Evolutionary conservation across 768 basidiomycete genomes (phyloP).

Genomic region (Agaricus blazei): DNA sequence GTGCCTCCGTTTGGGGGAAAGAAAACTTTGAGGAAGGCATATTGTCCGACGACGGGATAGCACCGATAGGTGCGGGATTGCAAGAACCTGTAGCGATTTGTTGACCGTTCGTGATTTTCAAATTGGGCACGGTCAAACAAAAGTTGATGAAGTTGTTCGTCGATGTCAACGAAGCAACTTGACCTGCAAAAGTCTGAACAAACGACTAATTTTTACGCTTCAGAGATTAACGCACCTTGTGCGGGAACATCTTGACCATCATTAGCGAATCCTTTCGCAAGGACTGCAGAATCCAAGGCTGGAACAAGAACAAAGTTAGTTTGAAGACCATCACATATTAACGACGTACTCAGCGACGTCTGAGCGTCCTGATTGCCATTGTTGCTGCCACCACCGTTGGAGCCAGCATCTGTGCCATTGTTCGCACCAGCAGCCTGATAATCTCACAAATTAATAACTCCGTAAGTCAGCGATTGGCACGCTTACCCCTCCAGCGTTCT

Average conservation of each 20-base stretch:
- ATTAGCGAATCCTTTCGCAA: constrained; percentile 51
- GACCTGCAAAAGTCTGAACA: constrained; percentile 36
- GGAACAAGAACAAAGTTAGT: neutral
- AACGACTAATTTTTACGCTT: constrained; percentile 25
- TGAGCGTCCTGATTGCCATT: constrained; percentile 31
- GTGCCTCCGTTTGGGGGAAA: constrained; percentile 36
- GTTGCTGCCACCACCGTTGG: neutral
- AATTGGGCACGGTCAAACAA: constrained; percentile 41
- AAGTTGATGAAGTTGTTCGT: constrained; percentile 64
- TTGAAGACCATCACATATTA: neutral
- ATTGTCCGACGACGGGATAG: constrained; percentile 42
- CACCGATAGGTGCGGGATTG: constrained; percentile 57
- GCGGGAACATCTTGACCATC: constrained; percentile 40
- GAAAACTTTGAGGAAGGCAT: constrained; percentile 49
- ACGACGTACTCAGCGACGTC: constrained; percentile 30
- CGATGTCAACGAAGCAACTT: constrained; percentile 50
- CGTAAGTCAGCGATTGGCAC: neutral
- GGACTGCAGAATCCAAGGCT: constrained; percentile 39
- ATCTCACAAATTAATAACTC: neutral
- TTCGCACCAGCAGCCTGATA: neutral
- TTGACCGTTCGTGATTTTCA: constrained; percentile 52
- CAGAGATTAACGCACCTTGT: constrained; percentile 37
- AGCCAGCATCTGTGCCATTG: constrained; percentile 5
- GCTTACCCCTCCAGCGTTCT: constrained; percentile 9
- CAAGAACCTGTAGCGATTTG: constrained; percentile 51